Conservation (phyloP, 2,329 filamentous ascomycete genomes). For the Aspergillus quadrilineatus region DNA sequence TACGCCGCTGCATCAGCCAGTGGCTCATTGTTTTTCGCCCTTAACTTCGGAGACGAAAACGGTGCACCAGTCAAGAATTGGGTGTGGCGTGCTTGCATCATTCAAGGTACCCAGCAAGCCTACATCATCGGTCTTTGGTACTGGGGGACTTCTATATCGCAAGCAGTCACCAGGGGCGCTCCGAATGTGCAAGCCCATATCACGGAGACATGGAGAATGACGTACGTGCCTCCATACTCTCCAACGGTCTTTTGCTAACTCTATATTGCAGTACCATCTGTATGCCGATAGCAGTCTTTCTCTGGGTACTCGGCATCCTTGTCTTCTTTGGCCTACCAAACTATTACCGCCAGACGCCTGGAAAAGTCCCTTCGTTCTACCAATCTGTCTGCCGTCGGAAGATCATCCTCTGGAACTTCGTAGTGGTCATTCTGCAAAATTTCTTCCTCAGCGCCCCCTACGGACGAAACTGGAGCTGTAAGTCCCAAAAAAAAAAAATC, state of each 20-base stretch:
- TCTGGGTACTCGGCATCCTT: slow-evolving; percentile 57
- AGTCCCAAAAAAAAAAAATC: slow-evolving; percentile 17
- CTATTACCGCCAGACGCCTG: slow-evolving; percentile 65
- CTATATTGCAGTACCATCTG: slow-evolving; percentile 49
- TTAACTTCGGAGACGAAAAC: slow-evolving; percentile 66
- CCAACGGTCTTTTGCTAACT: slow-evolving; percentile 18
- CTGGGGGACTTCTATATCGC: slow-evolving; percentile 60
- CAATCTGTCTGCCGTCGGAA: slow-evolving; percentile 61
- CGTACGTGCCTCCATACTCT: slow-evolving; percentile 26
- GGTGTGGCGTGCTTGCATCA: slow-evolving; percentile 66
- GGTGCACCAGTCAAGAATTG: slow-evolving; percentile 63
- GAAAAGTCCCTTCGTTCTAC: slow-evolving; percentile 66
- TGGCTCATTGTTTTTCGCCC: slow-evolving; percentile 64
- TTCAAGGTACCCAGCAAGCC: slow-evolving; percentile 66
- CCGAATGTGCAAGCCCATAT: slow-evolving; percentile 37
- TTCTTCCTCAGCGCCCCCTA: slow-evolving; percentile 67
- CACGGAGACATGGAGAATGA: slow-evolving; percentile 47
- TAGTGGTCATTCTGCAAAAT: slow-evolving; percentile 64
- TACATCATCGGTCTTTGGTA: slow-evolving; percentile 67
- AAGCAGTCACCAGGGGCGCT: slow-evolving; percentile 44
- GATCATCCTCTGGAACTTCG: slow-evolving; percentile 67
- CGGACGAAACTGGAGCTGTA: slow-evolving; percentile 65
- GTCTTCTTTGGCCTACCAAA: slow-evolving; percentile 63
- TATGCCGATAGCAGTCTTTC: slow-evolving; percentile 56
- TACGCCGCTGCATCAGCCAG: slow-evolving; percentile 64